Evolutionary conservation across 306 rosid species (phyloP).

Genomic region (Leucaena leucocephala): DNA sequence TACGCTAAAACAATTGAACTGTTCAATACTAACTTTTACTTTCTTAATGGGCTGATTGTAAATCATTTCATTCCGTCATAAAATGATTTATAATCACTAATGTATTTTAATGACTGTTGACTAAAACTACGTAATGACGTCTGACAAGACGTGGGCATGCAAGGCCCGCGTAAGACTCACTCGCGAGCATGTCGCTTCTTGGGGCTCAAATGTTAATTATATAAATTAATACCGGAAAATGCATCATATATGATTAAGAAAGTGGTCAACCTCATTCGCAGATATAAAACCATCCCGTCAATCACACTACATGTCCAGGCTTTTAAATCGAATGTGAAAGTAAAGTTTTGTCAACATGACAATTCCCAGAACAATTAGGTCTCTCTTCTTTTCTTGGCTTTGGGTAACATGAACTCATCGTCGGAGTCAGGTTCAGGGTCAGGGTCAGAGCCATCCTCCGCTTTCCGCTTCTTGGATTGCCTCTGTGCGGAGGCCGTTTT

Average conservation of each 20-base stretch:
- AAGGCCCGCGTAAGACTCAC: not conserved
- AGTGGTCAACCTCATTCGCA: slow-evolving; percentile 20
- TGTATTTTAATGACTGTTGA: too few relatives aligned
- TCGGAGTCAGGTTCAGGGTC: slow-evolving; percentile 36
- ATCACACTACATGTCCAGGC: slow-evolving; percentile 20
- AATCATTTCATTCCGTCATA: too few relatives aligned
- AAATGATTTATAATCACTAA: too few relatives aligned
- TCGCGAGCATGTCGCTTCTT: not conserved
- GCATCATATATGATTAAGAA: not conserved
- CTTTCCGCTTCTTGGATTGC: slow-evolving; percentile 63
- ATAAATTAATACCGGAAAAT: too few relatives aligned
- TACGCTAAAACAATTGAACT: too few relatives aligned
- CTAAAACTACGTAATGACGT: not conserved
- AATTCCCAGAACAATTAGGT: slow-evolving; percentile 37
- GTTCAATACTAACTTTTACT: too few relatives aligned
- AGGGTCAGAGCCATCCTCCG: slow-evolving; percentile 47
- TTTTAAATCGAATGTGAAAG: not conserved
- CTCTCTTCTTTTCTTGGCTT: slow-evolving; percentile 50
- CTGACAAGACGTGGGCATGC: not conserved
- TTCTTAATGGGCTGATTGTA: too few relatives aligned
- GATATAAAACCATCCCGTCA: slow-evolving; percentile 14
- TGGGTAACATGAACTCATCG: slow-evolving; percentile 40
- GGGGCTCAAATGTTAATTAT: too few relatives aligned
- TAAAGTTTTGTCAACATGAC: not conserved
- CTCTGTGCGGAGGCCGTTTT: slow-evolving; percentile 47